phyloP scores from a whole-genome alignment of 305 asterid species.

The Solanum hybrid region DNA sequence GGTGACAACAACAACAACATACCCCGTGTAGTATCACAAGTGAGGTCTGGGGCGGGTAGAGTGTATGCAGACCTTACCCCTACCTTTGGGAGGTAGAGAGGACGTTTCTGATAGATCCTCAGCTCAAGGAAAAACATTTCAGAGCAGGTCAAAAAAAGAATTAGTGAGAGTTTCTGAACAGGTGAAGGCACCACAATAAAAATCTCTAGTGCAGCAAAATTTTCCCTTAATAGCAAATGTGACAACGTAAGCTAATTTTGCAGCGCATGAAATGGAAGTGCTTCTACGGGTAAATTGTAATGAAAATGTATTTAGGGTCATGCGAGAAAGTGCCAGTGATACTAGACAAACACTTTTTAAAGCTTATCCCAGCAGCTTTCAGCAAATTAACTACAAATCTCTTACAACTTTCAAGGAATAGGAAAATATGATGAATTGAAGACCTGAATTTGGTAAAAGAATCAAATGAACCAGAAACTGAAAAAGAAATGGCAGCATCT shows the following conservation, averaged over 20 bases:
- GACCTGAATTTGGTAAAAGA: neutral
- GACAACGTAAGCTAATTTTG: neutral
- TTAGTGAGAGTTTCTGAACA: neutral
- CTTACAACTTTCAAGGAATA: neutral
- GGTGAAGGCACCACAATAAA: neutral
- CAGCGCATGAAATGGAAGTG: neutral
- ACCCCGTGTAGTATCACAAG: neutral
- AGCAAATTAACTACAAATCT: neutral
- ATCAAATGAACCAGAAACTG: neutral
- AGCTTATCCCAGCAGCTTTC: slow-evolving; percentile 1
- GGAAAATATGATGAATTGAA: neutral
- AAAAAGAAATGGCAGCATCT: neutral
- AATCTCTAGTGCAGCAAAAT: neutral
- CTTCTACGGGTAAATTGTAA: neutral
- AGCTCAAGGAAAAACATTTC: neutral
- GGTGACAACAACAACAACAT: neutral
- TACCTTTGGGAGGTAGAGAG: neutral
- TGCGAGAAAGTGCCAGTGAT: neutral
- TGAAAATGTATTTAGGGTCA: neutral
- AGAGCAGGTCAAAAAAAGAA: neutral
- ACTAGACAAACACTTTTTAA: neutral
- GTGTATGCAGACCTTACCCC: neutral
- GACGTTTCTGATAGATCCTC: neutral
- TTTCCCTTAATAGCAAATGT: neutral
- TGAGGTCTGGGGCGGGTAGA: neutral